Base-by-base conservation (phyloP, 108 stramenopile genomes). In the Cyclotella baltica region DNA sequence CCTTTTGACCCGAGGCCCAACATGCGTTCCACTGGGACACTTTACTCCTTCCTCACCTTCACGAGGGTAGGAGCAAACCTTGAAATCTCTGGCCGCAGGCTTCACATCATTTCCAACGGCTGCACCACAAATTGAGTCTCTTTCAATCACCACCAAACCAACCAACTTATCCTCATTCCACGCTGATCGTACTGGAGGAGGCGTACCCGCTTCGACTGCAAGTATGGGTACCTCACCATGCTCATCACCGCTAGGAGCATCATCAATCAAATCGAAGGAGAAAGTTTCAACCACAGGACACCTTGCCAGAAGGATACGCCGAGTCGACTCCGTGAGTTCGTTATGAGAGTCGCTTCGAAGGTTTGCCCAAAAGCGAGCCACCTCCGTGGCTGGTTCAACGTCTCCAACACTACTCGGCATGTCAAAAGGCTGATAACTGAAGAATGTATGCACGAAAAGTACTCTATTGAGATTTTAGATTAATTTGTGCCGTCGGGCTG, bases 131-230 rank as follows among this genome's bases (percentile, higher is more conserved):
- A 30, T 58, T 6, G 6, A 28, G 6, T 30, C 25, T 2, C 28
- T 27, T 5, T 30, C 28, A 30, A 58, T 31, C 4, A 58, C 4
- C 5, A 58, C 25, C 19, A 58, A 58, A 31, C 30, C 6, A 58
- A 58, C 57, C 25, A 58, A 6, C 57, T 58, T 58, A 19, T 58
- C 29, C 5, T 58, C 16, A 58, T 58, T 58, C 57, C 57, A 58
- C 25, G 57, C 6, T 30, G 6, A 5, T 31, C 27, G 28, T 58
- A 58, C 57, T 30, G 57, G 57, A 27, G 28, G 57, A 58, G 57
- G 57, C 6, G 57, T 58, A 5, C 57, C 57, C 30, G 29, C 57
- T 30, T 58, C 57, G 29, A 58, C 57, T 5, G 57, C 25, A 30
- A 28, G 4, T 4, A 58, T 6, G 29, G 57, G 57, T 27, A 28